phyloP scores from a whole-genome alignment of 768 basidiomycete species.

The Lactifluus hygrophoroides region DNA sequence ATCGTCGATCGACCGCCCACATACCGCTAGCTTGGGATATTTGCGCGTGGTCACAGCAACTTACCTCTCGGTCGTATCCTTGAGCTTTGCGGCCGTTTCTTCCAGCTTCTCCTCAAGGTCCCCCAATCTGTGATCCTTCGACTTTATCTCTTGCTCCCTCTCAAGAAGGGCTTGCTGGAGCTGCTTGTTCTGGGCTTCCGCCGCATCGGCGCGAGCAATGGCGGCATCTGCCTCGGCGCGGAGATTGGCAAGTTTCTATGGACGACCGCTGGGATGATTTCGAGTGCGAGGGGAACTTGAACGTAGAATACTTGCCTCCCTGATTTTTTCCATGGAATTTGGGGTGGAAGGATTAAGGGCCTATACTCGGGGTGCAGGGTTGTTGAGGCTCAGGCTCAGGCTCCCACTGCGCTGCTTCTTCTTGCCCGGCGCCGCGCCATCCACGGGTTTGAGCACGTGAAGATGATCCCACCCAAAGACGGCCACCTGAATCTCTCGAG shows the following conservation, averaged over 20 bases:
- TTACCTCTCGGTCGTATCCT: not conserved
- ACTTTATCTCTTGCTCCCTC: conserved; percentile 13
- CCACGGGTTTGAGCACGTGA: not conserved
- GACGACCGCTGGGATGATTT: too few species aligned
- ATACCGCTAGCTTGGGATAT: not conserved
- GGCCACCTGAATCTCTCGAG: too few species aligned
- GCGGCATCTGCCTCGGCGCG: conserved; percentile 11
- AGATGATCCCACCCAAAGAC: too few species aligned
- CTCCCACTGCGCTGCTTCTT: not conserved
- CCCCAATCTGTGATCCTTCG: conserved; percentile 13
- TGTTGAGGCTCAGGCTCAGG: too few species aligned
- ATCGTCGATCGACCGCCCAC: not conserved
- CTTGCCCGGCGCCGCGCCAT: not conserved
- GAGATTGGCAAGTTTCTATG: conserved; percentile 12
- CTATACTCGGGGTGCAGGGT: not conserved
- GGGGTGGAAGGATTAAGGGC: not conserved
- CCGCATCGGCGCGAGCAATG: not conserved
- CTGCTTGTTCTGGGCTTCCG: conserved; percentile 2
- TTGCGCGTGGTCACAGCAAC: too few species aligned
- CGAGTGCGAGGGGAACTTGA: not conserved
- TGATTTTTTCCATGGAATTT: conserved; percentile 12
- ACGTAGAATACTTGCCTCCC: not conserved
- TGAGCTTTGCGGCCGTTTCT: not conserved
- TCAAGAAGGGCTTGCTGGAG: conserved; percentile 14
- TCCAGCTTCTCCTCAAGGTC: not conserved